Base-by-base conservation (phyloP, 1,284 basidiomycete species). In the Malassezia globosa region DNA sequence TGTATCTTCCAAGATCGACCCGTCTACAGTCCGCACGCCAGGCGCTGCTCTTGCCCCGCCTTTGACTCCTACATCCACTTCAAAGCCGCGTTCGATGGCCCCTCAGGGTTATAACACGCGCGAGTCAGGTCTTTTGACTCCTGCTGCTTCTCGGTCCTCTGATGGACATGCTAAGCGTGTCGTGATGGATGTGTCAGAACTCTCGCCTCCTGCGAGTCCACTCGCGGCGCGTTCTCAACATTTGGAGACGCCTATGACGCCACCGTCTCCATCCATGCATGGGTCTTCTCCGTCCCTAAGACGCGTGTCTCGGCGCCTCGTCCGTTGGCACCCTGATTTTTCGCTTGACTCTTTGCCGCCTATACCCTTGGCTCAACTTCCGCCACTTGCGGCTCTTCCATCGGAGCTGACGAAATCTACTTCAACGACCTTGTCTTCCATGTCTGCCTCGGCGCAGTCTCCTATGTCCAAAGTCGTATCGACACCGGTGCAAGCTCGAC, bases 301-400 rank as follows among this genome's bases (percentile, higher is more conserved):
- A 10, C 27, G 25, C 21, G 10, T 8, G n/a, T 10, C 23, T 2
- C 40, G 6, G 10, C 41, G 22, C 7, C 25, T 52, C 5, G 7
- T 29, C 1, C 21, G 8, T 5, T 52, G 50, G 50, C 50, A 52
- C 43, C 24, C 44, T 16, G 33, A 29, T 16, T 52, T 52, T 39
- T 23, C 33, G n/a, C 13, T 47, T 21, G 35, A 46, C 4, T 8
- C 24, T 2, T 16, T 39, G 26, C 36, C 38, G 27, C 36, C 23
- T n/a, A 37, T 52, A 22, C 40, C 44, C 29, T 34, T 33, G 14
- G 44, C 50, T 4, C 27, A 21, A 33, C 37, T 52, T 18, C 50
- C 50, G 11, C 14, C 42, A 19, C 46, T 52, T 10, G 23, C 24
- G 2, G n/a, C n/a, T n/a, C n/a, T n/a, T n/a, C n/a, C n/a, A n/a